These are phyloP conservation scores for Raphanus hybrid DNA, from an alignment of 441 rosid genomes.

Conservation along the genomic window DNA sequence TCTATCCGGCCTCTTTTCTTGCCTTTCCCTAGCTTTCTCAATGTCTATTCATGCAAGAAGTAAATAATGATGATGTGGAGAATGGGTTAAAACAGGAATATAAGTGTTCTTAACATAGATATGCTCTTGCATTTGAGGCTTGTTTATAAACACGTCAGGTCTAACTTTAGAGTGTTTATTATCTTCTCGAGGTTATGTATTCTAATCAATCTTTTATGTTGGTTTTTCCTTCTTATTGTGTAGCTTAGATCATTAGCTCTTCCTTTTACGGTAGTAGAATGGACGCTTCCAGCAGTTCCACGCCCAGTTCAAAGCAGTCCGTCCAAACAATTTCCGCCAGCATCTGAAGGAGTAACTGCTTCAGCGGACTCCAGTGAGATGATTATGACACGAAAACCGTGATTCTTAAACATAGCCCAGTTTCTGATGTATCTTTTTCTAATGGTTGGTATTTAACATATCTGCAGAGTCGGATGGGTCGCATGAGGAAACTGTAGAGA, in stretches of 20 bases:
- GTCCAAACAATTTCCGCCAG: slow-evolving; percentile 53
- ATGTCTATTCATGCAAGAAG: slow-evolving; percentile 20
- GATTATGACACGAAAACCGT: slow-evolving; percentile 34
- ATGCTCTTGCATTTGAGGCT: slow-evolving; percentile 19
- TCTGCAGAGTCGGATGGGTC: slow-evolving; percentile 67
- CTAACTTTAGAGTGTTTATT: slow-evolving; percentile 14
- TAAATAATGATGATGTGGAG: slow-evolving; percentile 10
- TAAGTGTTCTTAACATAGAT: slow-evolving; percentile 8
- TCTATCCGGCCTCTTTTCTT: slow-evolving; percentile 22
- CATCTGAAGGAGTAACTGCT: slow-evolving; percentile 61
- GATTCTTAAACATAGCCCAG: slow-evolving; percentile 26
- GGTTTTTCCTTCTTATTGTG: slow-evolving; percentile 51
- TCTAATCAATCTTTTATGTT: slow-evolving; percentile 44
- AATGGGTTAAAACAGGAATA: slow-evolving; percentile 10
- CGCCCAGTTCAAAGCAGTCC: slow-evolving; percentile 67
- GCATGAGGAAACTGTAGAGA: slow-evolving; percentile 82
- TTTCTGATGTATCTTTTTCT: slow-evolving; percentile 24
- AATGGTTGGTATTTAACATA: slow-evolving; percentile 33
- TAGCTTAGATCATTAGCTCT: slow-evolving; percentile 99
- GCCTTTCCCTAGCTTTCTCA: slow-evolving; percentile 16
- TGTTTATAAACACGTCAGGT: slow-evolving; percentile 13
- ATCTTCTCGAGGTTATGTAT: slow-evolving; percentile 21
- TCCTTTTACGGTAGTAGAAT: slow-evolving; percentile 98
- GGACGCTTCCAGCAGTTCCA: slow-evolving; percentile 99
- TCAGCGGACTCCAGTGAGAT: slow-evolving; percentile 77